Evolutionary conservation across 2,329 filamentous ascomycete genomes (phyloP).

Genomic region (Xylariaceae sp.): DNA sequence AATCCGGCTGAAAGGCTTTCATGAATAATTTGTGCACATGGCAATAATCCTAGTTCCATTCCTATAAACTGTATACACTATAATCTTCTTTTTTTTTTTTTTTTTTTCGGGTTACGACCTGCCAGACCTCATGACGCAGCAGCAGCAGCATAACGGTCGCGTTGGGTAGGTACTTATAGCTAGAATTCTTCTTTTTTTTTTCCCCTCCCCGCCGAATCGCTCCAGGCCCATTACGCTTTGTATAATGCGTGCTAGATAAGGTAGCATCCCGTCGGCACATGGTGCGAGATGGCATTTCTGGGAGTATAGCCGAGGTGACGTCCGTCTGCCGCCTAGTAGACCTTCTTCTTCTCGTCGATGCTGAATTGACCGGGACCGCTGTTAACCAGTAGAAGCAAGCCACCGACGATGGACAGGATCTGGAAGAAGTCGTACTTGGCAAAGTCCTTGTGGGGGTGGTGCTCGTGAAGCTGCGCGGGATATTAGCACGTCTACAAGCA

Average conservation of each 20-base stretch:
- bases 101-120: no score
- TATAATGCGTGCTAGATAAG: neutral
- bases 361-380: slow-evolving; percentile 97
- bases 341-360: slow-evolving; percentile 99
- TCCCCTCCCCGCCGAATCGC: neutral
- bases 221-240: neutral
- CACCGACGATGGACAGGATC: slow-evolving; percentile 96
- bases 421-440: slow-evolving; percentile 99
- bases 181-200: neutral
- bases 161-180: neutral
- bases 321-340: slow-evolving; percentile 66
- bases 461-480: slow-evolving; percentile 76
- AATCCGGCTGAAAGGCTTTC: no score
- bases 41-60: neutral
- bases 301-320: neutral
- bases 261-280: neutral
- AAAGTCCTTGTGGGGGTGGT: slow-evolving; percentile 99
- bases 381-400: slow-evolving; percentile 95
- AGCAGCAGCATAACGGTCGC: neutral
- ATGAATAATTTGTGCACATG: neutral
- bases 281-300: neutral
- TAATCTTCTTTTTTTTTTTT: neutral
- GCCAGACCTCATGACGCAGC: neutral
- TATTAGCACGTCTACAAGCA: slow-evolving; percentile 31
- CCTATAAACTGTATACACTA: neutral